phyloP scores from a whole-genome alignment of 176 grass and related monocot genomes.

The Aegilops sharonensis region DNA sequence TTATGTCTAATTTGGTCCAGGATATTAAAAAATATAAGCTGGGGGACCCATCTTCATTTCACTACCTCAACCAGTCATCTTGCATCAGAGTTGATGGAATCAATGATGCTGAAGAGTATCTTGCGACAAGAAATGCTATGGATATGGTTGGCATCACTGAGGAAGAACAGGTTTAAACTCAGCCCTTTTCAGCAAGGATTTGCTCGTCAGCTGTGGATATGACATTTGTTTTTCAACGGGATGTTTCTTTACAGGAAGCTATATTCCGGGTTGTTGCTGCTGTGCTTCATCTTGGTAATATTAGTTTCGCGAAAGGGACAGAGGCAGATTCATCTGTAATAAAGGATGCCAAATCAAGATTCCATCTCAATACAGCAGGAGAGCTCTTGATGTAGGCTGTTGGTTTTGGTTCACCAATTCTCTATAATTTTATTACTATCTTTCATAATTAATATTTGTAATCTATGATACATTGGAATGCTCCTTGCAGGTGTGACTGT shows the following conservation, averaged over 20 bases:
- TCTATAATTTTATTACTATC: slow-evolving; percentile 20
- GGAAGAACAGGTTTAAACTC: slow-evolving; percentile 77
- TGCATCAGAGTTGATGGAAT: slow-evolving; percentile 87
- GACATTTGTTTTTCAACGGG: slow-evolving; percentile 24
- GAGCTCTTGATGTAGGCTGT: slow-evolving; percentile 84
- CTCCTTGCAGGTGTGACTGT: slow-evolving; percentile 64
- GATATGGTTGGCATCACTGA: slow-evolving; percentile 85
- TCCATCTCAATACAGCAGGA: slow-evolving; percentile 81
- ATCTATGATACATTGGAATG: slow-evolving; percentile 30
- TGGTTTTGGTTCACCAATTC: slow-evolving; percentile 16
- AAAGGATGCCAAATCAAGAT: slow-evolving; percentile 93
- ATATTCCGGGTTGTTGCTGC: slow-evolving; percentile 96
- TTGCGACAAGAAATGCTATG: slow-evolving; percentile 92
- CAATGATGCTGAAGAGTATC: slow-evolving; percentile 83
- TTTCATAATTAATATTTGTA: slow-evolving; percentile 13
- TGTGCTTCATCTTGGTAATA: slow-evolving; percentile 99
- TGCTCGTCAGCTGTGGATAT: slow-evolving; percentile 22
- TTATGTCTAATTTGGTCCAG: slow-evolving; percentile 44
- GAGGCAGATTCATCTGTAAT: slow-evolving; percentile 90
- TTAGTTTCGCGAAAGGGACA: slow-evolving; percentile 81
- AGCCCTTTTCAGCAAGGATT: slow-evolving; percentile 25
- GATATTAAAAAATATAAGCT: slow-evolving; percentile 83
- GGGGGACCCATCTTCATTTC: slow-evolving; percentile 55
- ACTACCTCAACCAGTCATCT: slow-evolving; percentile 94
- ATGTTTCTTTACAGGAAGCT: slow-evolving; percentile 62